Conservation (phyloP, 805 yeast genomes). For the Kodamaea sagamina region DNA sequence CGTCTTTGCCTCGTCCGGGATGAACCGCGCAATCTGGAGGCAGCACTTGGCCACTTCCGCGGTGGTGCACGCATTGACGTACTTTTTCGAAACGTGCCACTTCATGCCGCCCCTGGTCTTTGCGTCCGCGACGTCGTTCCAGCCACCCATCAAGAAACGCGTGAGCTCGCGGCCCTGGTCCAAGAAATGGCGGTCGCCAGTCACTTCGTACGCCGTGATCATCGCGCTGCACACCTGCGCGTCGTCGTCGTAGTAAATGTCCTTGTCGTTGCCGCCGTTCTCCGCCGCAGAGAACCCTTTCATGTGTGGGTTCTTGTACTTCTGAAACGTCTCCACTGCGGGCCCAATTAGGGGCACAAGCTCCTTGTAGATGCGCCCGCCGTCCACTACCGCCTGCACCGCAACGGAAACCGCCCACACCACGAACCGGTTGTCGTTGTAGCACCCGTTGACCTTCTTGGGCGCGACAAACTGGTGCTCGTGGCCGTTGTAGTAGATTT, state of each 20-base stretch:
- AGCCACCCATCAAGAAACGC: constrained; percentile 64
- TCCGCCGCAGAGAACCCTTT: constrained; percentile 69
- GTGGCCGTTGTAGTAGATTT: constrained; percentile 39
- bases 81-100: constrained; percentile 65
- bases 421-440: constrained; percentile 54
- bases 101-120: constrained; percentile 59
- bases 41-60: constrained; percentile 67
- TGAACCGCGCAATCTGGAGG: constrained; percentile 54
- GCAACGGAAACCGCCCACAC: constrained; percentile 73
- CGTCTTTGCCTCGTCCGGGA: constrained; percentile 47
- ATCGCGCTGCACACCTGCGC: constrained; percentile 72
- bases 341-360: constrained; percentile 55
- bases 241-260: constrained; percentile 72
- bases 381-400: constrained; percentile 67
- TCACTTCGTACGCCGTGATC: constrained; percentile 67
- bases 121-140: constrained; percentile 47
- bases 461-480: constrained; percentile 43
- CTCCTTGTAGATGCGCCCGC: constrained; percentile 54
- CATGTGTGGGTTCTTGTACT: constrained; percentile 50
- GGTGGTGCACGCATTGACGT: constrained; percentile 66
- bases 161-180: constrained; percentile 59
- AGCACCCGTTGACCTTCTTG: constrained; percentile 42
- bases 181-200: constrained; percentile 54
- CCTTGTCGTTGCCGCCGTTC: constrained; percentile 57
- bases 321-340: constrained; percentile 50